Base-by-base conservation (phyloP, 768 basidiomycete genomes). In the Sistotremastrum suecicum region DNA sequence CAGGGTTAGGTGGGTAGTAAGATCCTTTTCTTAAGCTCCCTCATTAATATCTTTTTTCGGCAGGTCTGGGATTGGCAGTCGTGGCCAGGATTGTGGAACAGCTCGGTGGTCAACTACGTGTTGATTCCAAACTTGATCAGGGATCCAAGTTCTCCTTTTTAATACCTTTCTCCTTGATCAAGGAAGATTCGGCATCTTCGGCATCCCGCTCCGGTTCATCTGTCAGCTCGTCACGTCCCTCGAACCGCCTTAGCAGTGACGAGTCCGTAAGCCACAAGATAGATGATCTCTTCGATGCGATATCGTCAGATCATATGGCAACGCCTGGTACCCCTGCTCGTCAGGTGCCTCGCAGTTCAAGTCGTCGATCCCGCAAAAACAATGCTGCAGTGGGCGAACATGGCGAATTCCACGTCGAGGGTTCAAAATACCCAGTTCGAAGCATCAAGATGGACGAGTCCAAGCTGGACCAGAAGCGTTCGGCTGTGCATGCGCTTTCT, bases 21-120 rank as follows among this genome's bases (percentile, higher is more conserved):
- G 38, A 8, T 29, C 38, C 29, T 43, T 10, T 45, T 37, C 42
- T 30, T 31, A 28, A 28, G 33, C 41, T 10, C 29, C 37, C 37
- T 20, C 36, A 38, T 20, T 10, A 4, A 42, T 37, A 35, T 5
- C 37, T 32, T 20, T 6, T 5, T 7, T 46, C 2, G 5, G 3
- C 42, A 68, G 83, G 83, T 4, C 68, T 88, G 9, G 85, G 85
- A 3, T 65, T 87, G 32, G 85, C 86, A 3, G 80, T 86, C 5
- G 85, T 88, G 7, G 82, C 83, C 0, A 69, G 84, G 10, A 84
- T 87, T 37, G 80, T 87, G 3, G 78, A 80, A 52, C 83, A 84
- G 50, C 69, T 87, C 1, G 79, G 76, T 0, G 86, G 85, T 3
- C 83, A 84, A 57, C 69, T 90, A 2, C 75, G 81, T 5, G 83